These are phyloP conservation scores for Prunus mira DNA, from an alignment of 306 rosid species.

Conservation along the genomic window DNA sequence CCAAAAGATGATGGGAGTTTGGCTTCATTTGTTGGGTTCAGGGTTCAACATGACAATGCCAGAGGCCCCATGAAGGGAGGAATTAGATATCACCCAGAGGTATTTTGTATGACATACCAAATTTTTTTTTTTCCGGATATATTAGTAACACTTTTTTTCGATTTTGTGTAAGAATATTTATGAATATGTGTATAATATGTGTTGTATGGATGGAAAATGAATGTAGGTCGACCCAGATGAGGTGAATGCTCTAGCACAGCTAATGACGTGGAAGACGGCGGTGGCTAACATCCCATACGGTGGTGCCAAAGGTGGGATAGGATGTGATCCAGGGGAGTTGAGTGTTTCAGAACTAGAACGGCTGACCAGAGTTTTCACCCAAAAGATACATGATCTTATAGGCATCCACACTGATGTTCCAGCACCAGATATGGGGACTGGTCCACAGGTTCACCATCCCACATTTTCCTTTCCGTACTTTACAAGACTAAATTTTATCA, in stretches of 20 bases:
- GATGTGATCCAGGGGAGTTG: conserved; percentile 68
- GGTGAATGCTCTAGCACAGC: conserved; percentile 95
- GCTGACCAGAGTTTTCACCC: conserved; percentile 92
- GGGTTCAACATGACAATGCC: conserved; percentile 95
- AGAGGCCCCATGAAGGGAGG: conserved; percentile 99
- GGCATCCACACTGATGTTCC: conserved; percentile 90
- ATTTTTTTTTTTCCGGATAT: no score
- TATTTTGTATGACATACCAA: background rate
- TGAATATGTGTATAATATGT: no score
- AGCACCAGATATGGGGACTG: conserved; percentile 99
- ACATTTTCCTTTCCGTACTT: background rate
- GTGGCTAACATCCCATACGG: conserved; percentile 96
- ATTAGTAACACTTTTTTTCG: background rate
- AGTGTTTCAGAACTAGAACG: conserved; percentile 80
- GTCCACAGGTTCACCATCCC: conserved; percentile 63
- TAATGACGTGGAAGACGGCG: conserved; percentile 99
- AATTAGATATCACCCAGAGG: conserved; percentile 99
- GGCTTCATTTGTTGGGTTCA: conserved; percentile 86
- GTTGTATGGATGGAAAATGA: background rate
- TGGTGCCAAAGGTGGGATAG: conserved; percentile 98
- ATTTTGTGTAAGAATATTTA: background rate
- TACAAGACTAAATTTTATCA: background rate
- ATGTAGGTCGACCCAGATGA: conserved; percentile 95
- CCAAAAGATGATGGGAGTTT: conserved; percentile 87
- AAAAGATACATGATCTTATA: conserved; percentile 85